Evolutionary conservation across 352 stramenopile species (phyloP).

Genomic region (Pythium brachiatum): DNA sequence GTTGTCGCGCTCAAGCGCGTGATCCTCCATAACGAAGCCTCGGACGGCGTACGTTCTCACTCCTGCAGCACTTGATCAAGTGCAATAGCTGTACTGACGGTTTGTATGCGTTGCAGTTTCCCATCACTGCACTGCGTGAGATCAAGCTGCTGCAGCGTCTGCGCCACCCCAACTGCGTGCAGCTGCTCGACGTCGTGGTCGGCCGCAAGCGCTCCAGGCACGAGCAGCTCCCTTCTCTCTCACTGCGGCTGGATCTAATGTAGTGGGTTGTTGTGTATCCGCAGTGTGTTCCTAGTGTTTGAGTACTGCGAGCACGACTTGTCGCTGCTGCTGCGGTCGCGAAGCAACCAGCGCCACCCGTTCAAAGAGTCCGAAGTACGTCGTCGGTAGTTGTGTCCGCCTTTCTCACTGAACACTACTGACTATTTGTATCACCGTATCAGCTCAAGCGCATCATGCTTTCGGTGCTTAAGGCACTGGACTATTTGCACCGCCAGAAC

Average conservation of each 20-base stretch:
- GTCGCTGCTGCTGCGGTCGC: conserved; percentile 50
- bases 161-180: conserved; percentile 70
- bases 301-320: conserved; percentile 90
- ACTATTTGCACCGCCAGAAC: conserved; percentile 79
- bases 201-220: conserved; percentile 63
- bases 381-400: not conserved
- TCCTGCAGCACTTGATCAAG: not conserved
- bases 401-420: not conserved
- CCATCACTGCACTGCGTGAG: conserved; percentile 74
- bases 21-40: conserved; percentile 89
- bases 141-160: conserved; percentile 73
- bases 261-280: not conserved
- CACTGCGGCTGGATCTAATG: not conserved
- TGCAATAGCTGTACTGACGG: no score
- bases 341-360: conserved; percentile 52
- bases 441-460: conserved; percentile 89
- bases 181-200: conserved; percentile 67
- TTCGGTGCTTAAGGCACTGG: conserved; percentile 79
- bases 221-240: not conserved
- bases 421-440: conserved; percentile 17
- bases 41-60: conserved; percentile 67
- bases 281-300: conserved; percentile 88
- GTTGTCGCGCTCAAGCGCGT: conserved; percentile 91
- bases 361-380: conserved; percentile 80
- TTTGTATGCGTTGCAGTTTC: conserved; percentile 40